These are phyloP conservation scores for Jimgerdemannia flammicorona DNA, from an alignment of 192 early-diverging fungal genomes.

Conservation along the genomic window DNA sequence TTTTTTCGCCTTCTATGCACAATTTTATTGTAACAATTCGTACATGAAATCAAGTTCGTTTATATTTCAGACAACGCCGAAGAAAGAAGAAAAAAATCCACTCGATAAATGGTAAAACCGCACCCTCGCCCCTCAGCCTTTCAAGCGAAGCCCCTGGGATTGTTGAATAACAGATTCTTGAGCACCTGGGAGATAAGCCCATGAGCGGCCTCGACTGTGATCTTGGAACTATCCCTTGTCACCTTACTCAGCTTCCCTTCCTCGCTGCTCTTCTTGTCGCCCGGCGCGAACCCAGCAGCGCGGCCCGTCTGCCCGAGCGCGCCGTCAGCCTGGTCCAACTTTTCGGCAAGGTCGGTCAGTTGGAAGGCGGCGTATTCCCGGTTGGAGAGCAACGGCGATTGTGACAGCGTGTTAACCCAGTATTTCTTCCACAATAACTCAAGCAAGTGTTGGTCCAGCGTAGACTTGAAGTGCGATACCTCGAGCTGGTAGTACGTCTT, in stretches of 20 bases:
- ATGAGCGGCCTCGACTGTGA: conserved; percentile 74
- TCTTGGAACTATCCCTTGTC: conserved; percentile 73
- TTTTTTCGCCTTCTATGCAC: too few species aligned
- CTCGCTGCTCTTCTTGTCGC: conserved; percentile 49
- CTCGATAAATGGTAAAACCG: too few species aligned
- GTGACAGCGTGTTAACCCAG: conserved; percentile 95
- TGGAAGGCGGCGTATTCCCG: conserved; percentile 76
- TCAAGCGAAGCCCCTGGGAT: neutral
- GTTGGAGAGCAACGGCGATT: conserved; percentile 86
- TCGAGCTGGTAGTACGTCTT: conserved; percentile 90
- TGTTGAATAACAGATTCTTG: conserved; percentile 80
- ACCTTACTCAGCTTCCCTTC: conserved; percentile 66
- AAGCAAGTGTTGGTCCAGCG: conserved; percentile 78
- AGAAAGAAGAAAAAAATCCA: too few species aligned
- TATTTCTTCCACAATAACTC: conserved; percentile 97
- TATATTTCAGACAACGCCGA: too few species aligned
- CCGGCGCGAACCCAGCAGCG: conserved; percentile 33
- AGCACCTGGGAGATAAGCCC: conserved; percentile 80
- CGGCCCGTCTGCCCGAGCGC: conserved; percentile 45
- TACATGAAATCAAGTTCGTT: too few species aligned
- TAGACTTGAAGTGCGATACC: conserved; percentile 91
- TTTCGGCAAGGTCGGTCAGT: conserved; percentile 78
- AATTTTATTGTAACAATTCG: too few species aligned
- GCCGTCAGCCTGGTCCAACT: conserved; percentile 73
- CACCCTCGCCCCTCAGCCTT: neutral